Evolutionary conservation across 108 stramenopile genomes (phyloP).

Genomic region (Fistulifera pelliculosa): DNA sequence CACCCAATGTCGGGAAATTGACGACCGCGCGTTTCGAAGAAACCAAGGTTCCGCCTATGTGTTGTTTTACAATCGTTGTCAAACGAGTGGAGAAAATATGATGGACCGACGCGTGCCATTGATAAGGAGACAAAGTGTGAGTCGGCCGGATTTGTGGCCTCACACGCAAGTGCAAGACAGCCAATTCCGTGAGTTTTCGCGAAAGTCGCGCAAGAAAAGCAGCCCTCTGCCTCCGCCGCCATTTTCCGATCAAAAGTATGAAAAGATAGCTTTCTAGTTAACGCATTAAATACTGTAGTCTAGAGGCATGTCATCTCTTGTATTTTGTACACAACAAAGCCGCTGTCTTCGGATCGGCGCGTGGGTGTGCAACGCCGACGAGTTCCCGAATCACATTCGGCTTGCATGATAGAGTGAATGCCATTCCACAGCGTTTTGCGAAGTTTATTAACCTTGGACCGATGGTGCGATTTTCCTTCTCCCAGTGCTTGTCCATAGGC

Average conservation of each 20-base stretch:
- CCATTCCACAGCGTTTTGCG: slow-evolving; percentile 48
- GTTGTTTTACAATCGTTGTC: slow-evolving; percentile 73
- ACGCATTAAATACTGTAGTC: neutral
- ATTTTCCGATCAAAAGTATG: neutral
- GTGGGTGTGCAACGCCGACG: slow-evolving; percentile 27
- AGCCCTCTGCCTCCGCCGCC: neutral
- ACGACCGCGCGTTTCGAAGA: slow-evolving; percentile 21
- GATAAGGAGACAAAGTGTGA: slow-evolving; percentile 60
- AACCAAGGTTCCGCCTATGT: slow-evolving; percentile 44
- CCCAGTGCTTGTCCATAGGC: slow-evolving; percentile 37
- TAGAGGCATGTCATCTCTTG: slow-evolving; percentile 1
- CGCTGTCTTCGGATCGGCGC: slow-evolving; percentile 38
- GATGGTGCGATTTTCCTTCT: slow-evolving; percentile 21
- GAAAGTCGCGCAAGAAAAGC: slow-evolving; percentile 5
- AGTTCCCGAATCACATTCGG: slow-evolving; percentile 9
- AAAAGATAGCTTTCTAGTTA: neutral
- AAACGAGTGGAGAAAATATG: slow-evolving; percentile 1
- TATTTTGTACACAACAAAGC: slow-evolving; percentile 37
- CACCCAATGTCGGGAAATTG: slow-evolving; percentile 25
- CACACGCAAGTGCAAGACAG: slow-evolving; percentile 58
- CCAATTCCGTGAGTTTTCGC: slow-evolving; percentile 26
- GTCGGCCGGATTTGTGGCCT: slow-evolving; percentile 75
- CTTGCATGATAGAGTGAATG: slow-evolving; percentile 28
- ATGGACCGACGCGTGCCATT: slow-evolving; percentile 21
- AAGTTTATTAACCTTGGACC: slow-evolving; percentile 37